phyloP scores from a whole-genome alignment of 2,329 filamentous ascomycete species.

The Colletotrichum sp. region DNA sequence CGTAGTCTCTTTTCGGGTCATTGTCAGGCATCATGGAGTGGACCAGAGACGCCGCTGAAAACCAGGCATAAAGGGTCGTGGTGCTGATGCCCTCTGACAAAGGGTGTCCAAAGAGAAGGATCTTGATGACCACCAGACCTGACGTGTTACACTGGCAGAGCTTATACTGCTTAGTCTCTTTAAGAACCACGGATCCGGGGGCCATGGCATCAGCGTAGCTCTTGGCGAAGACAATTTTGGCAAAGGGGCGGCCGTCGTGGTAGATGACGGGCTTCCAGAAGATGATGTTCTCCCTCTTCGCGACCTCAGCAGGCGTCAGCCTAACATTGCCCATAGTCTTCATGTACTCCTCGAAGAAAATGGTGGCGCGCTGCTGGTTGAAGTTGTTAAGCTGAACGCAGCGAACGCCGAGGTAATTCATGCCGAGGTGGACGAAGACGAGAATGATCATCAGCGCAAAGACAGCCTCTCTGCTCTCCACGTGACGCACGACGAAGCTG shows the following conservation, averaged over 20 bases:
- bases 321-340: constrained; percentile 47
- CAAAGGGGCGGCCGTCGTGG: constrained; percentile 26
- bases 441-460: constrained; percentile 76
- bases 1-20: background rate
- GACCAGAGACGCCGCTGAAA: background rate
- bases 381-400: constrained; percentile 83
- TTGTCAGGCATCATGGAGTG: background rate
- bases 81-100: background rate
- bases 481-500: constrained; percentile 77
- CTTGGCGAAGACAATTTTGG: constrained; percentile 44
- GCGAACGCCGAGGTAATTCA: constrained; percentile 86
- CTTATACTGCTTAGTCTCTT: background rate
- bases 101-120: constrained; percentile 3
- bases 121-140: background rate
- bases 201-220: constrained; percentile 41
- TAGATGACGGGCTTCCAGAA: constrained; percentile 38
- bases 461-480: constrained; percentile 74
- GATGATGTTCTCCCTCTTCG: constrained; percentile 69
- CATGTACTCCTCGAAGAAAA: constrained; percentile 71
- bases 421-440: constrained; percentile 77
- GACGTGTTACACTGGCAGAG: background rate
- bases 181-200: background rate
- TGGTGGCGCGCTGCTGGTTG: constrained; percentile 84
- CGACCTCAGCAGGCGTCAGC: constrained; percentile 70
- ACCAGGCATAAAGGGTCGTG: background rate